A percentile compares a stretch with the other conserved stretches of the same genome.
Evolutionary conservation across 306 rosid genomes (phyloP).

Genomic region (Begonia loranthoides): DNA sequence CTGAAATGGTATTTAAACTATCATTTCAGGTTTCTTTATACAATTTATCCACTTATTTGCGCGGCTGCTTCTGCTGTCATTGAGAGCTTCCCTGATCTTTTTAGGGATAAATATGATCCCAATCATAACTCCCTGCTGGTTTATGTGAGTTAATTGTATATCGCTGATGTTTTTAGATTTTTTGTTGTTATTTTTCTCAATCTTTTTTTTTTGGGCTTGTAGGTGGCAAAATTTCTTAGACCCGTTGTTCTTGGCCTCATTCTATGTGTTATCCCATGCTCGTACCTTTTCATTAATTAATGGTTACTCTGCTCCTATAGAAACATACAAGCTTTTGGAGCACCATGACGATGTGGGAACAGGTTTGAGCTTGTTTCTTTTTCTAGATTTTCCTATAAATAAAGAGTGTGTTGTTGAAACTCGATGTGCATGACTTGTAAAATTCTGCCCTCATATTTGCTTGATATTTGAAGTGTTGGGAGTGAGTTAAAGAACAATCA

Average conservation of each 20-base stretch:
- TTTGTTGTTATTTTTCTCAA: conserved; percentile 3
- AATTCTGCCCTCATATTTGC: too few species aligned
- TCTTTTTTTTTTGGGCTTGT: conserved; percentile 8
- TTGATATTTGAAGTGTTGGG: too few species aligned
- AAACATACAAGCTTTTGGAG: conserved; percentile 76
- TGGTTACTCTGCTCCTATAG: conserved; percentile 92
- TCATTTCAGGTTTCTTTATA: conserved; percentile 80
- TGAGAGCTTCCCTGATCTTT: conserved; percentile 88
- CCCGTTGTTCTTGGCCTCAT: conserved; percentile 72
- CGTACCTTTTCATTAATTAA: conserved; percentile 87
- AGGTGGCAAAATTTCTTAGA: conserved; percentile 69
- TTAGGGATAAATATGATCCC: conserved; percentile 53
- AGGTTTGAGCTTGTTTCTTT: conserved; percentile 30
- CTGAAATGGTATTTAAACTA: conserved; percentile 7
- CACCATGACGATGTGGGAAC: conserved; percentile 58
- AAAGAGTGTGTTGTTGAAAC: not conserved
- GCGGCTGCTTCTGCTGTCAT: conserved; percentile 96
- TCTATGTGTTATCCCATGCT: conserved; percentile 74
- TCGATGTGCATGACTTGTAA: not conserved
- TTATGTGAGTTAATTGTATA: conserved; percentile 28
- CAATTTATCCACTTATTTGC: conserved; percentile 88
- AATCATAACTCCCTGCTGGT: conserved; percentile 23
- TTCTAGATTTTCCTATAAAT: too few species aligned
- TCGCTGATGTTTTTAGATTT: conserved; percentile 1
- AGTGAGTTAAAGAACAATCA: too few species aligned